These are phyloP conservation scores for Periconia macrospinosa DNA, from an alignment of 2,329 filamentous ascomycete species.

Conservation along the genomic window DNA sequence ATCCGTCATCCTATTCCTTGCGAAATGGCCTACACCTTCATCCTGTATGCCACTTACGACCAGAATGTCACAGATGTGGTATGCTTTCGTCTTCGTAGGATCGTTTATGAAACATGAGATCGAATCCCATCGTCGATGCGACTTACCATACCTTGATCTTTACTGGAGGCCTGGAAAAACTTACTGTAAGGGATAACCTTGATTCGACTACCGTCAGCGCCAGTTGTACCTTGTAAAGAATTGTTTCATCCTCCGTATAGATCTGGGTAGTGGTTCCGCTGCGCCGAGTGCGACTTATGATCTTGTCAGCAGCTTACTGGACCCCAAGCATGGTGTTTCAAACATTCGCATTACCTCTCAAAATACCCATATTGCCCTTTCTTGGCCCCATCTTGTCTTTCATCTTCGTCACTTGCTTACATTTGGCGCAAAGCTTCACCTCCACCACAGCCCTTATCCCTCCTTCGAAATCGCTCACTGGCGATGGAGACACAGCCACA, in stretches of 20 bases:
- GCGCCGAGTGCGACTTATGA: constrained; percentile 3
- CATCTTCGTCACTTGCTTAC: constrained; percentile 3
- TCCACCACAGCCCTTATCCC: constrained; percentile 2
- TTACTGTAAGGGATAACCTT: constrained; percentile 3
- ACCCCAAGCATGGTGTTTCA: constrained; percentile 5
- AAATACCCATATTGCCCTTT: constrained; percentile 4
- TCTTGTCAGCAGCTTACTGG: constrained; percentile 3
- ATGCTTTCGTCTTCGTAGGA: constrained; percentile 2
- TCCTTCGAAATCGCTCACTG: constrained; percentile 3
- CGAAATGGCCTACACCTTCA: constrained; percentile 4
- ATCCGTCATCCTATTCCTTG: constrained; percentile 4
- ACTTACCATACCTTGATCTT: constrained; percentile 4
- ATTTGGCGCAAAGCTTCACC: constrained; percentile 3
- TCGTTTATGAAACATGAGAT: constrained; percentile 4
- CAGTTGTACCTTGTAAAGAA: constrained; percentile 3
- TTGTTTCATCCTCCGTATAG: constrained; percentile 4
- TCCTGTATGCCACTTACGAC: constrained; percentile 3
- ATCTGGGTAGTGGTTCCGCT: constrained; percentile 4
- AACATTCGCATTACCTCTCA: constrained; percentile 3
- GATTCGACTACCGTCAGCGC: constrained; percentile 5
- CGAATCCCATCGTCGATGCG: constrained; percentile 3
- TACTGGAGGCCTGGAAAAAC: constrained; percentile 4
- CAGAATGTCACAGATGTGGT: constrained; percentile 2
- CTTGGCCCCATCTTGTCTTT: constrained; percentile 4
- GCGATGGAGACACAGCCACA: constrained; percentile 3